Evolutionary conservation across 176 grass and related monocot species (phyloP).

Genomic region (Tillandsia leiboldiana): DNA sequence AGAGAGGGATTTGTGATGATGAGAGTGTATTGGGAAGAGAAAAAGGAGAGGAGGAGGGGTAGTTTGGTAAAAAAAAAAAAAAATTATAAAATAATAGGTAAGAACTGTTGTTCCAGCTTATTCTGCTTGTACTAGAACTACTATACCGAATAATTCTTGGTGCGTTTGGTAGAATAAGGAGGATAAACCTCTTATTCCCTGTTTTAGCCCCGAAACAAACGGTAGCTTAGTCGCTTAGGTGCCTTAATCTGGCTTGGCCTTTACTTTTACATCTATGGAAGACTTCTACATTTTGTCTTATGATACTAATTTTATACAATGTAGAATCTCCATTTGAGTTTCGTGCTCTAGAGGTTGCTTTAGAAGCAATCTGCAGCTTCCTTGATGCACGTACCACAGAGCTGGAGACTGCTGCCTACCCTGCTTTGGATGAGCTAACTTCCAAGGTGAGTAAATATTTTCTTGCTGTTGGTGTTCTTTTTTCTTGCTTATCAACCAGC

Average conservation of each 20-base stretch:
- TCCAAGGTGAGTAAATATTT: constrained; percentile 41
- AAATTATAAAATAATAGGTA: too few relatives aligned
- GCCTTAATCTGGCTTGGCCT: neutral
- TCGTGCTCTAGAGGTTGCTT: constrained; percentile 75
- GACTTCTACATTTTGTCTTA: neutral
- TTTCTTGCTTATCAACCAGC: neutral
- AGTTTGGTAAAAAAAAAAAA: too few relatives aligned
- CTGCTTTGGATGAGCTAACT: constrained; percentile 86
- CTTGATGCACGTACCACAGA: constrained; percentile 81
- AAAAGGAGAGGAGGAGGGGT: too few relatives aligned
- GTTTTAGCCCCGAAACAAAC: too few relatives aligned
- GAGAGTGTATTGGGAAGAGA: too few relatives aligned
- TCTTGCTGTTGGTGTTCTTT: neutral
- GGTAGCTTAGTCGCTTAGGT: too few relatives aligned
- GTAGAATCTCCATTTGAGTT: constrained; percentile 92
- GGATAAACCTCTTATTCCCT: too few relatives aligned
- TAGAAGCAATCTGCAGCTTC: constrained; percentile 92
- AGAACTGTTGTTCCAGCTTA: too few relatives aligned
- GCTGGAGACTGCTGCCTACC: constrained; percentile 80
- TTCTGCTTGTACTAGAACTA: too few relatives aligned
- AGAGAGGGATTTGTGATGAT: too few relatives aligned
- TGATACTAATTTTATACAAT: constrained; percentile 24
- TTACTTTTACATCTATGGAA: neutral
- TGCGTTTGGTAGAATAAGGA: too few relatives aligned
- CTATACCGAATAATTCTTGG: too few relatives aligned